phyloP scores from a whole-genome alignment of 202 grass and related monocot species.

The Saccharum hybrid region DNA sequence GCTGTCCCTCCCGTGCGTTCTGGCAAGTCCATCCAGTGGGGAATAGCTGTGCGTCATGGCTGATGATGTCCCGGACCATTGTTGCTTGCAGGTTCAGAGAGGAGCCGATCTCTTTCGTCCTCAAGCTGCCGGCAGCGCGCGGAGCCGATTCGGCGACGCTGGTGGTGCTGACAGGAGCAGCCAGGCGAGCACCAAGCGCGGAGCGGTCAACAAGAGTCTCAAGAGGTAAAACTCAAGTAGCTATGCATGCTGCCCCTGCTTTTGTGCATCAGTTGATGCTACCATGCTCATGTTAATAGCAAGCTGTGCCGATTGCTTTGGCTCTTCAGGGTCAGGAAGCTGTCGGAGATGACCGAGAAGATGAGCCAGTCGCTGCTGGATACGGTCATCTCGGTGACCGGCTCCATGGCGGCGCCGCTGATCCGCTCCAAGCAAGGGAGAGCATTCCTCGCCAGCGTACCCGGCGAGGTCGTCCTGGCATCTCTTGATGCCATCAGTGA shows the following conservation, averaged over 20 bases:
- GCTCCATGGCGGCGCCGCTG: constrained; percentile 73
- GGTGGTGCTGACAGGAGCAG: constrained; percentile 34
- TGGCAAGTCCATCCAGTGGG: not conserved
- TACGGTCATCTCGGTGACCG: constrained; percentile 66
- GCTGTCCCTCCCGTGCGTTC: not conserved
- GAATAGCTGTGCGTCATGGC: not conserved
- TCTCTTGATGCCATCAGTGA: constrained; percentile 88
- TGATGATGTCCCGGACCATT: not conserved
- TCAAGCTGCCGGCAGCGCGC: constrained; percentile 44
- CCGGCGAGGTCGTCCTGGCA: constrained; percentile 87
- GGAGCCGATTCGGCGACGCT: constrained; percentile 18
- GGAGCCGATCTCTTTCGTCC: constrained; percentile 76
- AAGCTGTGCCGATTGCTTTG: not conserved
- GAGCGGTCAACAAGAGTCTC: constrained; percentile 69
- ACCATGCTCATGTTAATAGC: not conserved
- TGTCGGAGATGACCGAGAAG: constrained; percentile 94
- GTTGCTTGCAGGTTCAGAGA: constrained; percentile 58
- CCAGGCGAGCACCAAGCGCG: constrained; percentile 43
- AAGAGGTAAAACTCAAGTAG: constrained; percentile 54
- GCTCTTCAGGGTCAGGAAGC: constrained; percentile 69
- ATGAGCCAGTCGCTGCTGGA: constrained; percentile 86
- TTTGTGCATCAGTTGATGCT: not conserved
- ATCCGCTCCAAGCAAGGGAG: constrained; percentile 71
- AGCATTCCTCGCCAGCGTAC: constrained; percentile 57
- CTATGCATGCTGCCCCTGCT: no score